phyloP scores from a whole-genome alignment of 371 early-diverging fungal genomes.

The Mucor lusitanicus region DNA sequence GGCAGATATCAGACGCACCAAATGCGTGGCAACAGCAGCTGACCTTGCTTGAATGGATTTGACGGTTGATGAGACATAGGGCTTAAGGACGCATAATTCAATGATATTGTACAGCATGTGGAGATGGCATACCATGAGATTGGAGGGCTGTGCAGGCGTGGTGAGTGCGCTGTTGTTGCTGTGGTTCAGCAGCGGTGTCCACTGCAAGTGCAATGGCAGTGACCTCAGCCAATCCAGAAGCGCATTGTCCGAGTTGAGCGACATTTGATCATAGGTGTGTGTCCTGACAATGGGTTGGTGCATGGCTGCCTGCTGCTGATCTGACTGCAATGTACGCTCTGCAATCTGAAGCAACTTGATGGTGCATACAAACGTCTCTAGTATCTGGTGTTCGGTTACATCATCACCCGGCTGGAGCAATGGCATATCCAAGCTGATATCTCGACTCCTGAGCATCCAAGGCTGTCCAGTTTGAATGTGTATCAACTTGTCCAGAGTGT shows the following conservation, averaged over 20 bases:
- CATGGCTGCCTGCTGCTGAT: constrained; percentile 1
- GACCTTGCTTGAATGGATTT: constrained; percentile 24
- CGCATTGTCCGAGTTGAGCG: constrained; percentile 17
- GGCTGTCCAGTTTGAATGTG: constrained; percentile 27
- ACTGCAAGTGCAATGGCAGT: constrained; percentile 31
- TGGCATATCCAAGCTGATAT: constrained; percentile 34
- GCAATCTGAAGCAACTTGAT: constrained; percentile 31
- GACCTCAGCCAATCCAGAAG: constrained; percentile 26
- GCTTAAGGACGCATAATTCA: constrained; percentile 24
- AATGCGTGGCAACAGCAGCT: constrained; percentile 17
- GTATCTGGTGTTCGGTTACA: constrained; percentile 25
- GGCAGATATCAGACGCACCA: constrained; percentile 14
- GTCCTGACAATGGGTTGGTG: constrained; percentile 15
- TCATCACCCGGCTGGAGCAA: constrained; percentile 32
- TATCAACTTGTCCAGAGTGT: constrained; percentile 29
- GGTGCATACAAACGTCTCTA: constrained; percentile 28
- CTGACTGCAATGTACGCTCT: constrained; percentile 19
- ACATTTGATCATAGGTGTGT: constrained; percentile 27
- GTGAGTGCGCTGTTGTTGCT: background rate
- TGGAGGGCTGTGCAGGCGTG: constrained; percentile 14
- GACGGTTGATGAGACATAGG: constrained; percentile 20
- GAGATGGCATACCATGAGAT: constrained; percentile 19
- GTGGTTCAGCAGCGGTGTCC: constrained; percentile 21
- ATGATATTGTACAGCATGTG: constrained; percentile 34
- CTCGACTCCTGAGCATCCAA: constrained; percentile 27